phyloP scores from a whole-genome alignment of 2,329 filamentous ascomycete genomes.

The Emericellopsis atlantica region DNA sequence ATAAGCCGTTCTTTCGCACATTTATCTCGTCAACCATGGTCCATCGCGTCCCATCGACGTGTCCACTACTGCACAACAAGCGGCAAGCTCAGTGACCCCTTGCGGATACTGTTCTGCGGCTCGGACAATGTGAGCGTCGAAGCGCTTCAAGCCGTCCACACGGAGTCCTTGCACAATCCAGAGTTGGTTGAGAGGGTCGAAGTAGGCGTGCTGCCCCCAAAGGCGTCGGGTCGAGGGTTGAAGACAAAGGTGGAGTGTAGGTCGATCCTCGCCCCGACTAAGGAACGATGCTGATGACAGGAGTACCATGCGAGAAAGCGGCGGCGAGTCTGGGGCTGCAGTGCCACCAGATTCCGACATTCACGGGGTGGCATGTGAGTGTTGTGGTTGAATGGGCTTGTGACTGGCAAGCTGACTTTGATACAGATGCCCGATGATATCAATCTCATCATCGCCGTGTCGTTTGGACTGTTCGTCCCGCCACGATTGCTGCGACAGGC shows the following conservation, averaged over 20 bases:
- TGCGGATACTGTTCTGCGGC: slow-evolving; percentile 87
- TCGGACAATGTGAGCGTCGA: slow-evolving; percentile 82
- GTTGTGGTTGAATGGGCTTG: no score
- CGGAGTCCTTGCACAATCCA: slow-evolving; percentile 39
- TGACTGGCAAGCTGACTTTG: background rate
- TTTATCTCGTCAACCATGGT: background rate
- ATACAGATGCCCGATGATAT: slow-evolving; percentile 42
- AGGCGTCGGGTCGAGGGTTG: slow-evolving; percentile 62
- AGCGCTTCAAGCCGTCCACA: slow-evolving; percentile 57
- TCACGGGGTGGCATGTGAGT: slow-evolving; percentile 66
- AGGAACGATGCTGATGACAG: background rate
- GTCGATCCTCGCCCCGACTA: no score
- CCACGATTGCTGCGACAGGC: slow-evolving; percentile 55
- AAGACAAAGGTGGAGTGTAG: slow-evolving; percentile 37
- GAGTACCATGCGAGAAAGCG: background rate
- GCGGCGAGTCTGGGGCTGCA: slow-evolving; percentile 52
- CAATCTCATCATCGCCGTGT: slow-evolving; percentile 83
- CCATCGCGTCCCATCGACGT: background rate
- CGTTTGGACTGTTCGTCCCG: slow-evolving; percentile 86
- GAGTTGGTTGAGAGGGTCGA: slow-evolving; percentile 62
- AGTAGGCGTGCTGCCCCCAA: slow-evolving; percentile 72
- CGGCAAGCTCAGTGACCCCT: slow-evolving; percentile 34
- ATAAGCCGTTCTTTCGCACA: no score
- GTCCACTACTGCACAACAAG: slow-evolving; percentile 7
- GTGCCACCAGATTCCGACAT: slow-evolving; percentile 68